Percentiles rank a stretch among this genome's conserved stretches.
These are phyloP conservation scores for Apocynum venetum DNA, from an alignment of 257 asterid species.

Conservation along the genomic window DNA sequence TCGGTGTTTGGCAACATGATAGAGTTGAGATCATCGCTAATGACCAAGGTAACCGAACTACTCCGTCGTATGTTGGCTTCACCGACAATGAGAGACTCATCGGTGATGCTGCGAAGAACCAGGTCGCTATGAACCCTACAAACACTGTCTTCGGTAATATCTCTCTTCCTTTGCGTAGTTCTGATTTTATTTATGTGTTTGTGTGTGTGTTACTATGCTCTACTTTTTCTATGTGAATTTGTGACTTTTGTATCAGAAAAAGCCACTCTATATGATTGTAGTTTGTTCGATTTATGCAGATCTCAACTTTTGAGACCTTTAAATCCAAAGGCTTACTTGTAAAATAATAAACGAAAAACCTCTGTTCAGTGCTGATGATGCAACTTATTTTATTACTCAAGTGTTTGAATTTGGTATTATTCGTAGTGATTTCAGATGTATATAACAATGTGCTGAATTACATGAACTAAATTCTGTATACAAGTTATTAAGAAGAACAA, in stretches of 20 bases:
- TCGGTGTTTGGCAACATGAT: conserved; percentile 43
- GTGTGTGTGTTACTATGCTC: no score
- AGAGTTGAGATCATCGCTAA: conserved; percentile 41
- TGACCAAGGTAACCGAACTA: conserved; percentile 44
- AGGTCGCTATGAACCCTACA: conserved; percentile 44
- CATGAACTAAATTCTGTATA: background rate
- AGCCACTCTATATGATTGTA: background rate
- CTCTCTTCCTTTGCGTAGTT: conserved; percentile 4
- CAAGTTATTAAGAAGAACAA: no score
- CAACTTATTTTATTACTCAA: background rate
- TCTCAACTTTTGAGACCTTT: background rate
- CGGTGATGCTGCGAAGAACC: conserved; percentile 44
- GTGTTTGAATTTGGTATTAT: background rate
- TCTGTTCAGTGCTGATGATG: background rate
- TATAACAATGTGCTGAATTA: background rate
- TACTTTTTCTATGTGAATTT: background rate
- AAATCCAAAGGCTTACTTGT: background rate
- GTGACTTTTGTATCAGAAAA: background rate
- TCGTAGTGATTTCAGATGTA: background rate
- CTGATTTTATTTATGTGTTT: background rate
- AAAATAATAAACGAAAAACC: no score
- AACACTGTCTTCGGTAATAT: conserved; percentile 38
- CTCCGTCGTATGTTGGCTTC: conserved; percentile 41
- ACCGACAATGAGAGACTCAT: conserved; percentile 44
- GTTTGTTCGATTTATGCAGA: background rate